Percentiles rank a stretch among this genome's conserved stretches.
phyloP scores from a whole-genome alignment of 192 early-diverging fungal species.

The Linnemannia schmuckeri region DNA sequence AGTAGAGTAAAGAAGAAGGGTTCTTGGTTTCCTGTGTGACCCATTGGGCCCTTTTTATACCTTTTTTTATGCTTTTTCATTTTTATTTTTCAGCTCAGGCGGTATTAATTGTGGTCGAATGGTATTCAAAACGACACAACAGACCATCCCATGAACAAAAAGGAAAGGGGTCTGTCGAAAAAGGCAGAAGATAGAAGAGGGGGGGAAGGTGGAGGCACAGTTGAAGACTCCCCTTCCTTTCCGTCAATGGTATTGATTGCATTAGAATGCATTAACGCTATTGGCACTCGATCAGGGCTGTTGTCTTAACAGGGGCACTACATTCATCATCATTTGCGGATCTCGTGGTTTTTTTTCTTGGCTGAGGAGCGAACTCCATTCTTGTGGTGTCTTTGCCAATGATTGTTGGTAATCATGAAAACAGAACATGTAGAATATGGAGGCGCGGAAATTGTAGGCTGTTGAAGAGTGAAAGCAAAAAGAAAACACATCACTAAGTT shows the following conservation, averaged over 20 bases:
- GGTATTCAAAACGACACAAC: neutral
- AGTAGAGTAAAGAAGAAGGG: neutral
- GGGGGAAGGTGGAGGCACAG: neutral
- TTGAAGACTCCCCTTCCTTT: neutral
- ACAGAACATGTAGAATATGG: no score
- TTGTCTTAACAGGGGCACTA: neutral
- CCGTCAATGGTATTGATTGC: neutral
- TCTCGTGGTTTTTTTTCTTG: neutral
- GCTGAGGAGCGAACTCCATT: neutral
- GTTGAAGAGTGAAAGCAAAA: no score
- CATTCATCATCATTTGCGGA: neutral
- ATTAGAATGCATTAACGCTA: conserved; percentile 10
- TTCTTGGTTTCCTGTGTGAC: conserved; percentile 4
- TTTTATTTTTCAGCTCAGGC: neutral
- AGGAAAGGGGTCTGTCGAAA: neutral
- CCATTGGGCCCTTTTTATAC: neutral
- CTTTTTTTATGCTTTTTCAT: neutral
- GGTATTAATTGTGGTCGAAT: neutral
- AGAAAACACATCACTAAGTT: neutral
- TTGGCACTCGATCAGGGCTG: neutral
- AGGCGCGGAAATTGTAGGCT: no score
- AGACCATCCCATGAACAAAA: neutral
- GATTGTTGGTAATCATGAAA: no score
- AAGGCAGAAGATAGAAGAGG: neutral
- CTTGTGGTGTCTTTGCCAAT: neutral